phyloP scores from a whole-genome alignment of 1,284 basidiomycete genomes.

The Mycena citricolor region DNA sequence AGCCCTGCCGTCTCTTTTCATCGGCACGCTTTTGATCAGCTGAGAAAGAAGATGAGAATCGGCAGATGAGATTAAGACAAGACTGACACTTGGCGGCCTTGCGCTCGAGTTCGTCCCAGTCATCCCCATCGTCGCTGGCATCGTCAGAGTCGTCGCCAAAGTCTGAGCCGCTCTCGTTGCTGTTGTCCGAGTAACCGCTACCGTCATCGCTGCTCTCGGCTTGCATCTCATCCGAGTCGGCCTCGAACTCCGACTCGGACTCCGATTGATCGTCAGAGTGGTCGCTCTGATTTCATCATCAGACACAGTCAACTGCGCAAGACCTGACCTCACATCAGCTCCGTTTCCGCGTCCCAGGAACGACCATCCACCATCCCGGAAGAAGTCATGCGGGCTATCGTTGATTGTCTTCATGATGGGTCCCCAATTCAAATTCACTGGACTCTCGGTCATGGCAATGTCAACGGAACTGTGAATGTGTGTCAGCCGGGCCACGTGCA shows the following conservation, averaged over 20 bases:
- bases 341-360: conserved; percentile 83
- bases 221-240: conserved; percentile 56
- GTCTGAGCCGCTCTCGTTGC: conserved; percentile 65
- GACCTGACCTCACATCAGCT: conserved; percentile 58
- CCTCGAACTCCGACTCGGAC: conserved; percentile 81
- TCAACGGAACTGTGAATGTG: conserved; percentile 77
- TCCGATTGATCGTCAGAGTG: conserved; percentile 62
- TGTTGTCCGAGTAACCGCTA: conserved; percentile 62
- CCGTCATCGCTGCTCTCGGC: conserved; percentile 54
- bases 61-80: background rate
- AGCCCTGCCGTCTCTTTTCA: conserved; percentile 51
- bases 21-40: conserved; percentile 70
- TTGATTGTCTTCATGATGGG: conserved; percentile 98
- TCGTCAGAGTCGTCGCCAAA: conserved; percentile 62
- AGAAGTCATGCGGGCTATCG: conserved; percentile 95
- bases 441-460: conserved; percentile 93
- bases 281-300: conserved; percentile 49
- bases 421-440: conserved; percentile 97
- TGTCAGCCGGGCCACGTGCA: conserved; percentile 4
- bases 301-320: conserved; percentile 2
- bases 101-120: conserved; percentile 93
- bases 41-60: conserved; percentile 28
- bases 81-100: conserved; percentile 81
- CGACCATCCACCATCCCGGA: conserved; percentile 93
- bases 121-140: conserved; percentile 81